A percentile compares a stretch with the other conserved stretches of the same genome.
Evolutionary conservation across 179 eudicot species (phyloP).

Genomic region (Silene vulgaris): DNA sequence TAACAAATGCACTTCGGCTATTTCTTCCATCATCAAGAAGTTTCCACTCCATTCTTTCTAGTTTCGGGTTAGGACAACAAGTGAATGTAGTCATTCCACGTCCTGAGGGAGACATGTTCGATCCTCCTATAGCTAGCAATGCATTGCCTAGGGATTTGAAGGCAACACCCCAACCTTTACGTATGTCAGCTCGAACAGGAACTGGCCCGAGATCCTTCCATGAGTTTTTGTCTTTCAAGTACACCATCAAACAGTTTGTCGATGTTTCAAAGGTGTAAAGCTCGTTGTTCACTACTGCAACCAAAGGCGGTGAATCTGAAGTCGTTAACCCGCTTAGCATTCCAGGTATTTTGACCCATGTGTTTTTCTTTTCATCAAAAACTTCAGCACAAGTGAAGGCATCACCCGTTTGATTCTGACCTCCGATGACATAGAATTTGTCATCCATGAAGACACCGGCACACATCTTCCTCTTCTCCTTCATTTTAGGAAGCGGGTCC

Average conservation of each 20-base stretch:
- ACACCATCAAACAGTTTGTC: slow-evolving; percentile 53
- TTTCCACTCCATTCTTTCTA: slow-evolving; percentile 40
- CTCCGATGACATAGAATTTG: slow-evolving; percentile 64
- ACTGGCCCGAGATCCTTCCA: slow-evolving; percentile 61
- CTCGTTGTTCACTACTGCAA: slow-evolving; percentile 63
- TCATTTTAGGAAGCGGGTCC: slow-evolving; percentile 62
- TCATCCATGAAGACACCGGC: slow-evolving; percentile 68
- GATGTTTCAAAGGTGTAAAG: slow-evolving; percentile 53
- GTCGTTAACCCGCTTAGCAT: slow-evolving; percentile 48
- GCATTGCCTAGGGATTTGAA: slow-evolving; percentile 66
- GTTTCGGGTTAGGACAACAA: slow-evolving; percentile 51
- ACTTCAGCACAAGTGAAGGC: slow-evolving; percentile 58
- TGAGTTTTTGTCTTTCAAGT: slow-evolving; percentile 47
- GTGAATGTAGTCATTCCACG: slow-evolving; percentile 51
- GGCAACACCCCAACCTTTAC: slow-evolving; percentile 76
- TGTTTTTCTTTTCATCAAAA: slow-evolving; percentile 35
- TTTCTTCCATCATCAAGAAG: slow-evolving; percentile 34
- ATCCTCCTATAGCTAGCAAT: slow-evolving; percentile 58
- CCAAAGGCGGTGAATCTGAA: slow-evolving; percentile 55
- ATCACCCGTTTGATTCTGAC: slow-evolving; percentile 39
- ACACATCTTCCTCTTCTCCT: slow-evolving; percentile 44
- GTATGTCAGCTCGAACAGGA: slow-evolving; percentile 57
- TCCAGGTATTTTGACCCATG: slow-evolving; percentile 49
- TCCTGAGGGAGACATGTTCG: slow-evolving; percentile 25
- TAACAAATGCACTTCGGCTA: slow-evolving; percentile 48